These are phyloP conservation scores for Primulina eburnea DNA, from an alignment of 257 asterid species.

Conservation along the genomic window DNA sequence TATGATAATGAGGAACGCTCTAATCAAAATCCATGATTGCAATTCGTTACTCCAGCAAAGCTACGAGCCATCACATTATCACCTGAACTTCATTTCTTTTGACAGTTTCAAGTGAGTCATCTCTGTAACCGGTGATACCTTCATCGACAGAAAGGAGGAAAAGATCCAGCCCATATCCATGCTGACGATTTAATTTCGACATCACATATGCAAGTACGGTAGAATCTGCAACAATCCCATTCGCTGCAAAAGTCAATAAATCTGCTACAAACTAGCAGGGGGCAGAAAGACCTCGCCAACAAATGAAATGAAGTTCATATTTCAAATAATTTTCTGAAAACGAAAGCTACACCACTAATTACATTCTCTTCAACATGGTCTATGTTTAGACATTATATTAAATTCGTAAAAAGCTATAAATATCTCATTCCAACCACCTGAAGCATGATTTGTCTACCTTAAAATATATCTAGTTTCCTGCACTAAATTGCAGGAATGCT, in stretches of 20 bases:
- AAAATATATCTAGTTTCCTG: background rate
- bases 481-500: background rate
- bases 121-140: conserved; percentile 97
- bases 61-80: background rate
- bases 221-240: conserved; percentile 60
- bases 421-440: background rate
- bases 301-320: background rate
- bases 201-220: conserved; percentile 95
- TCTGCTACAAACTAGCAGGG: background rate
- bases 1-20: background rate
- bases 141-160: conserved; percentile 93
- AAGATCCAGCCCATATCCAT: conserved; percentile 84
- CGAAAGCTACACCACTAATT: background rate
- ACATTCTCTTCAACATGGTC: background rate
- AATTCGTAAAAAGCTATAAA: too few species aligned
- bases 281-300: background rate
- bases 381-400: too few species aligned
- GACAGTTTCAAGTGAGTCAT: conserved; percentile 96
- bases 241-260: background rate
- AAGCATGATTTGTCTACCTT: background rate
- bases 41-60: background rate
- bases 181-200: conserved; percentile 80
- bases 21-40: background rate
- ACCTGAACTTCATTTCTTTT: conserved; percentile 98
- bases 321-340: too few species aligned